A percentile compares a stretch with the other conserved stretches of the same genome.
Conservation (phyloP, 768 basidiomycete species). For the Rhizopogon roseolus region DNA sequence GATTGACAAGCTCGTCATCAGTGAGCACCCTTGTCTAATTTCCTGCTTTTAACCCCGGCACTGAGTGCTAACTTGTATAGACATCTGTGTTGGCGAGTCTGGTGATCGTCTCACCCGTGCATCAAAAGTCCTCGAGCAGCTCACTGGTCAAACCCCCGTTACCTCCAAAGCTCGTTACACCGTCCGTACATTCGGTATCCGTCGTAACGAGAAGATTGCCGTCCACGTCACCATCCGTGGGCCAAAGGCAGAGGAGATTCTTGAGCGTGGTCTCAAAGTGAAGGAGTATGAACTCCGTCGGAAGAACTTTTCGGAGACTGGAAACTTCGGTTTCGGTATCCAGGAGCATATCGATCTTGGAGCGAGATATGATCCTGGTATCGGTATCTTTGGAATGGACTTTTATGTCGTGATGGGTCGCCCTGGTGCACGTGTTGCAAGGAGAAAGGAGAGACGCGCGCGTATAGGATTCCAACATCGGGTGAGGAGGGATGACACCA, state of each 20-base stretch:
- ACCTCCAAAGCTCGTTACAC: slow-evolving; percentile 99
- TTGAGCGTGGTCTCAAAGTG: slow-evolving; percentile 98
- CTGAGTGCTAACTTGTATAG: slow-evolving; percentile 33
- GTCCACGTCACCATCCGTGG: slow-evolving; percentile 98
- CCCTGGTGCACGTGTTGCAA: slow-evolving; percentile 87
- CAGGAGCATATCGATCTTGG: slow-evolving; percentile 99
- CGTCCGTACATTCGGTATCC: slow-evolving; percentile 97
- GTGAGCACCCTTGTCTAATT: slow-evolving; percentile 48
- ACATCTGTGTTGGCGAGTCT: slow-evolving; percentile 99
- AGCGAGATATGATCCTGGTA: slow-evolving; percentile 95
- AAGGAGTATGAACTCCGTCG: slow-evolving; percentile 99
- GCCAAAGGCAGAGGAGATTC: slow-evolving; percentile 98
- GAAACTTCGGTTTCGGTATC: slow-evolving; percentile 99
- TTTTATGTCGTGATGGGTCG: slow-evolving; percentile 98
- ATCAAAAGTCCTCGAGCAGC: slow-evolving; percentile 98
- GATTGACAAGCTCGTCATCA: slow-evolving; percentile 99
- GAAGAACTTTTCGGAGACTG: slow-evolving; percentile 97
- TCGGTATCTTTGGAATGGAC: slow-evolving; percentile 99
- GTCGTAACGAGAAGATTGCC: slow-evolving; percentile 99
- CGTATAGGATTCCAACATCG: slow-evolving; percentile 85
- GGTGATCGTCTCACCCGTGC: slow-evolving; percentile 98
- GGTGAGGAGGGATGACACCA: slow-evolving; percentile 93
- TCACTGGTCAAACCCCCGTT: slow-evolving; percentile 98
- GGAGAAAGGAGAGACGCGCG: slow-evolving; percentile 85
- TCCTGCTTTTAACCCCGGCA: slow-evolving; percentile 8